A percentile compares a stretch with the other conserved stretches of the same genome.
phyloP scores from a whole-genome alignment of 2,329 filamentous ascomycete species.

The Phialophora expanda region DNA sequence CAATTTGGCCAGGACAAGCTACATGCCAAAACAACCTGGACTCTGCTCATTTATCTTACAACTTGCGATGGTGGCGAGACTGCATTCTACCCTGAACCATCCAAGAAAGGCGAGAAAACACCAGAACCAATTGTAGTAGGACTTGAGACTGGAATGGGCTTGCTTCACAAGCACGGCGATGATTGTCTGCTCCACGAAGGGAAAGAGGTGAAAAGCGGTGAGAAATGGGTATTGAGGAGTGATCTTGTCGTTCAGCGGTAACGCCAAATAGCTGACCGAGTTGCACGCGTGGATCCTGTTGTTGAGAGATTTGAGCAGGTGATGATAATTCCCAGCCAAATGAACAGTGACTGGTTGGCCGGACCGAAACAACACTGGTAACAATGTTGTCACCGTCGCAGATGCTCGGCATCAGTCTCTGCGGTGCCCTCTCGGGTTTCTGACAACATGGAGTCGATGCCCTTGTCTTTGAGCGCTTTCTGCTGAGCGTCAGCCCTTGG shows the following conservation, averaged over 20 bases:
- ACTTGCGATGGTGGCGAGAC: slow-evolving; percentile 87
- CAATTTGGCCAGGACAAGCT: slow-evolving; percentile 57
- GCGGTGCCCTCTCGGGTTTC: slow-evolving; percentile 88
- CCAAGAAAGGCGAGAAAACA: slow-evolving; percentile 51
- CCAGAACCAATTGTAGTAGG: slow-evolving; percentile 68
- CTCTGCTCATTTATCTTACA: slow-evolving; percentile 83
- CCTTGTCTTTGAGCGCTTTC: slow-evolving; percentile 84
- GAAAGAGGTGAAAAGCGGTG: slow-evolving; percentile 74
- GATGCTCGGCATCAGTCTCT: slow-evolving; percentile 78
- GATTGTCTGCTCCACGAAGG: slow-evolving; percentile 91
- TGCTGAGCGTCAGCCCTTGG: slow-evolving; percentile 47
- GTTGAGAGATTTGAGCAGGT: background rate
- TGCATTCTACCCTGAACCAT: slow-evolving; percentile 78
- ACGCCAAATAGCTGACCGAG: slow-evolving; percentile 19
- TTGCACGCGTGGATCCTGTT: background rate
- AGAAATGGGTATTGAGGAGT: slow-evolving; percentile 90
- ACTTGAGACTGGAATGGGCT: slow-evolving; percentile 80
- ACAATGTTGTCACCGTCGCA: slow-evolving; percentile 48
- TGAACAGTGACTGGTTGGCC: background rate
- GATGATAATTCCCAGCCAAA: background rate
- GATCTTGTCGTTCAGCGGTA: slow-evolving; percentile 64
- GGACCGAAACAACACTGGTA: background rate
- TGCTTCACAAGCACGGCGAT: slow-evolving; percentile 86
- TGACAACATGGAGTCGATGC: slow-evolving; percentile 90
- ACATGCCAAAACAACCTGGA: slow-evolving; percentile 82